A percentile compares a stretch with the other conserved stretches of the same genome.
These are phyloP conservation scores for Breviolum minutum DNA, from an alignment of 73 alveolate genomes.

Conservation along the genomic window DNA sequence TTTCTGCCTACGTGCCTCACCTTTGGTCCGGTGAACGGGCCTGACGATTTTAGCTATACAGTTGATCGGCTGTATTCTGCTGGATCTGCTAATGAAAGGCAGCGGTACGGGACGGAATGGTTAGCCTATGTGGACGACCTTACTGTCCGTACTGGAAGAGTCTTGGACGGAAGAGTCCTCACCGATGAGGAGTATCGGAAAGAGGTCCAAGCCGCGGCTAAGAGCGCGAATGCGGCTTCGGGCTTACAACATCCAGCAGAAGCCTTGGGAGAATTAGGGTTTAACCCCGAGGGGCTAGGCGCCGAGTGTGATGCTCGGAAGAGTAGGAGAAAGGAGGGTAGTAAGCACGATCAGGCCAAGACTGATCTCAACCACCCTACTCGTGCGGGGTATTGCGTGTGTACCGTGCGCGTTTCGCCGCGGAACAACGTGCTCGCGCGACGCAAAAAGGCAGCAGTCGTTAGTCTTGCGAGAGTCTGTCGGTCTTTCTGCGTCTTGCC, in stretches of 20 bases:
- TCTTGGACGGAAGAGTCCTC: not conserved
- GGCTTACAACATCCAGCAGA: not conserved
- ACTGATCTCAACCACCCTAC: not conserved
- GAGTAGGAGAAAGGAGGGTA: not conserved
- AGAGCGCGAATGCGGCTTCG: not conserved
- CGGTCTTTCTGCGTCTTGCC: too few species aligned
- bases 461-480: too few species aligned
- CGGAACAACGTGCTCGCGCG: too few species aligned
- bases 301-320: not conserved
- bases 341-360: not conserved
- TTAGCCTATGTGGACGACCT: constrained; percentile 40
- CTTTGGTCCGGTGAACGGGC: constrained; percentile 51
- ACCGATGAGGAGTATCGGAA: not conserved
- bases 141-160: constrained; percentile 18
- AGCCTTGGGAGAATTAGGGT: not conserved
- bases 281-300: not conserved
- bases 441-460: too few species aligned
- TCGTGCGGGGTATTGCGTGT: not conserved
- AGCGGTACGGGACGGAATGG: constrained; percentile 16
- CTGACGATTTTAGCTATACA: constrained; percentile 5
- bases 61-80: constrained; percentile 2
- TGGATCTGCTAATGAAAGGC: not conserved
- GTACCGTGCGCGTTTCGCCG: too few species aligned
- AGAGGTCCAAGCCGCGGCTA: not conserved
- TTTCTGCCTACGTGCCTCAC: constrained; percentile 31